These are phyloP conservation scores for Extremus antarcticus DNA, from an alignment of 495 filamentous ascomycete species.

Conservation along the genomic window DNA sequence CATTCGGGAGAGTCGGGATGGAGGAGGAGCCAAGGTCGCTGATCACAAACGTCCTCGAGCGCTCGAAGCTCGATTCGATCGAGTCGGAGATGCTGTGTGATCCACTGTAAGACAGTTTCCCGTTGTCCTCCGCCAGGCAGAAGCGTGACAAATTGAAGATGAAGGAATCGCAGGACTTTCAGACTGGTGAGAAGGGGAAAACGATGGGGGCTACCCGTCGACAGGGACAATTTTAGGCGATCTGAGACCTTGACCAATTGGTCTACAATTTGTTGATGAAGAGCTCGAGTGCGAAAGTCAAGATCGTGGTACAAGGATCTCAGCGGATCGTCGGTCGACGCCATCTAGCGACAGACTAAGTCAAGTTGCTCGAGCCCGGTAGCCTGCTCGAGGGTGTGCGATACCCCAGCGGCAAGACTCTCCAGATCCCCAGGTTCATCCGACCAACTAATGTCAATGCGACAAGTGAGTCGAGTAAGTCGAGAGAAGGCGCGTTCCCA, in stretches of 20 bases:
- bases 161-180: neutral
- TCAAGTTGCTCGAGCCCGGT: neutral
- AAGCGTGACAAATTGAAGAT: neutral
- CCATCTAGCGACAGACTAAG: neutral
- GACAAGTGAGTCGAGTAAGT: neutral
- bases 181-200: neutral
- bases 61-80: neutral
- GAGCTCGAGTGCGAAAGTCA: neutral
- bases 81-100: neutral
- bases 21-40: neutral
- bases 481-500: neutral
- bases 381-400: neutral
- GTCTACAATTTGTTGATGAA: too few relatives aligned
- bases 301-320: neutral
- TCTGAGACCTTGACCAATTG: neutral
- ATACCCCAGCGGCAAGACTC: neutral
- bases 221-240: neutral
- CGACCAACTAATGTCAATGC: neutral
- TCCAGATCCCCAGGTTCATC: neutral
- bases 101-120: neutral
- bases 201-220: neutral
- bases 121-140: neutral
- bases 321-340: neutral
- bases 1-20: neutral
- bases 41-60: neutral